These are phyloP conservation scores for Pseudoscleropodium purum DNA, from an alignment of 225 moss, liverwort and hornwort species.

Conservation along the genomic window DNA sequence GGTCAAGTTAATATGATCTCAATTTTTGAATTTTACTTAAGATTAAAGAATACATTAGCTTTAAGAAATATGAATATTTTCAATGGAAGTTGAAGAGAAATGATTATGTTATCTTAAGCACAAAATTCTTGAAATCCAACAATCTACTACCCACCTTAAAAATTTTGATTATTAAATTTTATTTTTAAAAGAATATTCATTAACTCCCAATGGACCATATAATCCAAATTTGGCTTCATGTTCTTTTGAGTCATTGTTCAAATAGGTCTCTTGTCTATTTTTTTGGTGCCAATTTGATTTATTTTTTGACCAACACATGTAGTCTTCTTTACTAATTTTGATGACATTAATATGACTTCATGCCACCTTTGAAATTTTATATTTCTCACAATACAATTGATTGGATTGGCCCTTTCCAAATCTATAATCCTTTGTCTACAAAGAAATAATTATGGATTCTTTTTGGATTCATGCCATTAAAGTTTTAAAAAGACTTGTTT, in stretches of 20 bases:
- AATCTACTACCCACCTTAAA: accelerated
- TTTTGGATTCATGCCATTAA: neutral
- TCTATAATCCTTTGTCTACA: accelerated
- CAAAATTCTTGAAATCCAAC: neutral
- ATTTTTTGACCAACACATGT: neutral
- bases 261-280: accelerated
- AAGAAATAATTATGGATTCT: no score
- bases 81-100: accelerated
- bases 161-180: neutral
- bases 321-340: accelerated
- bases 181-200: neutral
- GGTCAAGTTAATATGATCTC: accelerated
- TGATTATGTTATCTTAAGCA: neutral
- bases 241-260: no score
- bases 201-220: neutral
- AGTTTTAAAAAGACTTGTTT: neutral
- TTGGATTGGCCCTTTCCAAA: neutral
- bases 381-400: neutral
- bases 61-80: neutral
- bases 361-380: neutral
- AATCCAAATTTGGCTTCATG: neutral
- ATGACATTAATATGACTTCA: neutral
- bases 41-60: neutral
- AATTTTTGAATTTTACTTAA: no score
- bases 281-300: neutral